Base-by-base conservation (phyloP, 2,329 filamentous ascomycete genomes). In the Monosporascus sp. region DNA sequence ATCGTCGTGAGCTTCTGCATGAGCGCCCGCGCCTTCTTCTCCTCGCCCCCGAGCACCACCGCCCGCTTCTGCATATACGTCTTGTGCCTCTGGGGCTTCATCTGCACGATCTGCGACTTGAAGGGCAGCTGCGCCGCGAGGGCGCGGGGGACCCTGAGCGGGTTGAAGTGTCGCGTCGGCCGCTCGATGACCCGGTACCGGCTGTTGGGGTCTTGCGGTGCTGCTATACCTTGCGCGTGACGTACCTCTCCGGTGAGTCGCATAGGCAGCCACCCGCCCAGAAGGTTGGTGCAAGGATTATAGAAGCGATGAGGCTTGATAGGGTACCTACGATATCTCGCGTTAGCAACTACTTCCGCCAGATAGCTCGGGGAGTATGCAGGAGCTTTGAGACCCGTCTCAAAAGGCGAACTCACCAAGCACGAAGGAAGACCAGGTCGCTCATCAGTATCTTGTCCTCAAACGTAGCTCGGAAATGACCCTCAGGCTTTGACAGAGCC, bases 381-480 rank as follows among this genome's bases (percentile, higher is more conserved):
- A 14, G 20, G 11, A 16, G 19, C 17, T 40, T 7, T 19, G 19
- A 20, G 38, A 19, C 9, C 17, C 17, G 17, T 20, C 38, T 40
- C 38, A 11, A 22, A 6, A 17, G 43, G 16, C 11, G n/a, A 26
- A 27, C 43, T 26, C 26, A 46, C 95, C 95, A 99, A 2, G 94
- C 93, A 48, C 94, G 84, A 40, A 99, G 75, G 78, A 99, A 97
- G 57, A 97, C 89, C 61, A 99, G 95, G 69, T 99, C 94, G 71
- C 86, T 91, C 82, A 96, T 91, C 50, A 99, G 80, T 57, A 99
- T 90, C 77, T 97, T 99, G 81, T 99, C 94, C 72, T 99, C 94
- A 63, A 99, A 99, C 0, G 94, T 97, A 24, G 94, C 94, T 65
- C 95, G 86, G 83, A 95, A 97, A 73, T 93, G 88, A 48, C 94